Evolutionary conservation across 805 yeast species (phyloP).

Genomic region (Saturnispora gosingensis): DNA sequence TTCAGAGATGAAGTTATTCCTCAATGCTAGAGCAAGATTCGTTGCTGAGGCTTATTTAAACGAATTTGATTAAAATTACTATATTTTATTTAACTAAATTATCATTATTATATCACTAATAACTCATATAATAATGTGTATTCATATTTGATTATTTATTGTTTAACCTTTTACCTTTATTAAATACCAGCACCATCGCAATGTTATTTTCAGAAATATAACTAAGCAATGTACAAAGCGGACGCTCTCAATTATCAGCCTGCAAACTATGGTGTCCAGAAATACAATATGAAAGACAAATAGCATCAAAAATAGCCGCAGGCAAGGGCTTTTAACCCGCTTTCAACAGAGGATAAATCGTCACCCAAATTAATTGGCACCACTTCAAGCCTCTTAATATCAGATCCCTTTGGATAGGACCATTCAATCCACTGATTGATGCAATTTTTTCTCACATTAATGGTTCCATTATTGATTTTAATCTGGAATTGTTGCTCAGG

Average conservation of each 20-base stretch:
- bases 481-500: conserved; percentile 40
- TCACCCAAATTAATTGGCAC: neutral
- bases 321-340: conserved; percentile 28
- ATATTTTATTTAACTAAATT: neutral
- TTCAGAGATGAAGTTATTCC: conserved; percentile 93
- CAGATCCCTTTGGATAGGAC: conserved; percentile 24
- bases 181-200: conserved; percentile 2
- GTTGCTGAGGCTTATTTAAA: conserved; percentile 94
- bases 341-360: neutral
- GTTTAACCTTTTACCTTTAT: neutral
- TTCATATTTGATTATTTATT: neutral
- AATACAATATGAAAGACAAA: neutral
- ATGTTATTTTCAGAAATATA: conserved; percentile 11
- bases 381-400: neutral
- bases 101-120: neutral
- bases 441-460: conserved; percentile 39
- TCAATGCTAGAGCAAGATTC: conserved; percentile 95
- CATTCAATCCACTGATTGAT: conserved; percentile 54
- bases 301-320: conserved; percentile 23
- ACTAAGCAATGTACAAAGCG: conserved; percentile 10
- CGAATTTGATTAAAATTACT: conserved; percentile 55
- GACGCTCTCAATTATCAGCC: conserved; percentile 17
- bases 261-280: conserved; percentile 16
- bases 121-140: neutral
- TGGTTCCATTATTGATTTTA: conserved; percentile 42